These are phyloP conservation scores for Xylaria scruposa DNA, from an alignment of 495 filamentous ascomycete genomes.

Conservation along the genomic window DNA sequence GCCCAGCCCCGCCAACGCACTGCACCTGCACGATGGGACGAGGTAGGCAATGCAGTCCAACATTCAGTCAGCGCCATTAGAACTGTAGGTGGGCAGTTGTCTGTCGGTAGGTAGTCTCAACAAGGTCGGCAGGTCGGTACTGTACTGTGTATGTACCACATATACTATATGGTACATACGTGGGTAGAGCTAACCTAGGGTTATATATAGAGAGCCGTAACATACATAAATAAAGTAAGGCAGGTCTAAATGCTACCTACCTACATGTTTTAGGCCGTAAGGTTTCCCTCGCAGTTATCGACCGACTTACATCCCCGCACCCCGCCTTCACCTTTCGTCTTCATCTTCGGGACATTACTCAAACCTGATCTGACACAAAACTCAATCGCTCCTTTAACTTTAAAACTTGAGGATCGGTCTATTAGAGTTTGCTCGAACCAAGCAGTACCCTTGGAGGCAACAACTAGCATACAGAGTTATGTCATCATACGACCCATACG, in stretches of 20 bases:
- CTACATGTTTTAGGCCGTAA: background rate
- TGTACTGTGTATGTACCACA: background rate
- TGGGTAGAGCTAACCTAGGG: no score
- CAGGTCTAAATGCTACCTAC: background rate
- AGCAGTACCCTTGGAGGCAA: background rate
- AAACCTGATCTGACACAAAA: conserved; percentile 12
- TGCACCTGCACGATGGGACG: background rate
- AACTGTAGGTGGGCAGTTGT: background rate
- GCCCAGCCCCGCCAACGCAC: background rate
- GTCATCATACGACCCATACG: conserved; percentile 58
- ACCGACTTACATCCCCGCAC: conserved; percentile 4
- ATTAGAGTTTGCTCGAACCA: conserved; percentile 5
- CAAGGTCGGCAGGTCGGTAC: background rate
- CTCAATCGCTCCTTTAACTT: background rate
- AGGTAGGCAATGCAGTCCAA: background rate
- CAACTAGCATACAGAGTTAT: conserved; percentile 33
- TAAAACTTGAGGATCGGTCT: no score
- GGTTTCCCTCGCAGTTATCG: background rate
- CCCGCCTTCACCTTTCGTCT: conserved; percentile 2
- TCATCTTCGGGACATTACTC: background rate
- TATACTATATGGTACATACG: no score
- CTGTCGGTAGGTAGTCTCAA: no score
- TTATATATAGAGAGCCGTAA: background rate
- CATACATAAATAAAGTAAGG: background rate
- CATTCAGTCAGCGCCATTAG: background rate